Percentiles rank a stretch among this genome's conserved stretches.
Conservation (phyloP, 1,139 yeast species). For the Protomyces pachydermus region DNA sequence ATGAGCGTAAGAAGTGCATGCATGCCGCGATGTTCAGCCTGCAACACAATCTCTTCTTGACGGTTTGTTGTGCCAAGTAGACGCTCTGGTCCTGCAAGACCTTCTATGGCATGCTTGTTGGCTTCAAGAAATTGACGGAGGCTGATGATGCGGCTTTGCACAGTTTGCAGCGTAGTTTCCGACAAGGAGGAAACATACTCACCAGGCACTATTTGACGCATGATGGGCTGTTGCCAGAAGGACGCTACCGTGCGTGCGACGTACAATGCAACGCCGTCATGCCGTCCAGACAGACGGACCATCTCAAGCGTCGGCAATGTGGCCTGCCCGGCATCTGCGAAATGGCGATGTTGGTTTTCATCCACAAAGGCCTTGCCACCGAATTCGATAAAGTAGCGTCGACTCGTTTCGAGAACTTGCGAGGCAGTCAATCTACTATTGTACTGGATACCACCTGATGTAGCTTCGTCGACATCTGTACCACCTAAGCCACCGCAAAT, state of each 20-base stretch:
- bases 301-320: constrained; percentile 48
- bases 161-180: constrained; percentile 4
- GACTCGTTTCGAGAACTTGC: constrained; percentile 45
- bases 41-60: constrained; percentile 61
- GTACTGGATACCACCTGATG: background rate
- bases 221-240: constrained; percentile 70
- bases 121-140: constrained; percentile 41
- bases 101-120: constrained; percentile 44
- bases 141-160: constrained; percentile 24
- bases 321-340: constrained; percentile 22
- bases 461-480: constrained; percentile 29
- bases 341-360: constrained; percentile 36
- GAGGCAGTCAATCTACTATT: constrained; percentile 11
- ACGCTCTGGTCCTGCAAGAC: constrained; percentile 41
- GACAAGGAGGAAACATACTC: constrained; percentile 15
- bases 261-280: constrained; percentile 82
- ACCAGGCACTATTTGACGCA: constrained; percentile 41
- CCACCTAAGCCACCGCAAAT: constrained; percentile 54
- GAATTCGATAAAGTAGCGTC: constrained; percentile 47
- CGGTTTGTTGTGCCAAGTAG: constrained; percentile 32
- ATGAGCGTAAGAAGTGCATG: constrained; percentile 71
- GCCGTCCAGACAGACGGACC: constrained; percentile 83
- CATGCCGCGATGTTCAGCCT: constrained; percentile 89
- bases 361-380: constrained; percentile 47
- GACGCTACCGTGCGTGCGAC: constrained; percentile 72